Percentiles rank a stretch among this genome's conserved stretches.
phyloP scores from a whole-genome alignment of 139 green algal genomes.

The Micromonas pusilla region DNA sequence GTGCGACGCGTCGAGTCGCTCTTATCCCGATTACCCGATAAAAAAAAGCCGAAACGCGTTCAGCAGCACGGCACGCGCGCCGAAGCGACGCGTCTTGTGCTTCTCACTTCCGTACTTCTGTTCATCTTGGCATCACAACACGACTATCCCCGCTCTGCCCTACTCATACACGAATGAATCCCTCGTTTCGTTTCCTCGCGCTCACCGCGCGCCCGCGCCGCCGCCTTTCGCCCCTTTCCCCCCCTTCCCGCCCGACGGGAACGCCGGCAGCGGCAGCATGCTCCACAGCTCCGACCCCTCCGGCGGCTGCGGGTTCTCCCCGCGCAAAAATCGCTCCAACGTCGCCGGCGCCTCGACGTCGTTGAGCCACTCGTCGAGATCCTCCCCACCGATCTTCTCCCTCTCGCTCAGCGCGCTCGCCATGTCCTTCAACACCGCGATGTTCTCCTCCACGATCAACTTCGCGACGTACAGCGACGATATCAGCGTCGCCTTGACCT shows the following conservation, averaged over 20 bases:
- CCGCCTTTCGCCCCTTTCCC: not conserved
- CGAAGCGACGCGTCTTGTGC: no score
- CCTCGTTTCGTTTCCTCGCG: no score
- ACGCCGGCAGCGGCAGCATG: not conserved
- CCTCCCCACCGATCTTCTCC: conserved; percentile 28
- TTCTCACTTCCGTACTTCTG: no score
- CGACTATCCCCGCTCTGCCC: no score
- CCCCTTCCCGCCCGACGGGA: not conserved
- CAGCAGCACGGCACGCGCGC: no score
- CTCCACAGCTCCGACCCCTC: not conserved
- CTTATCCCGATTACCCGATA: no score
- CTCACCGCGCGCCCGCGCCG: not conserved
- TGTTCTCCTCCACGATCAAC: conserved; percentile 28
- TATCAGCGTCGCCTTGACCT: conserved; percentile 15
- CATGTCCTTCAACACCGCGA: conserved; percentile 24
- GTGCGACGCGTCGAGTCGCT: no score
- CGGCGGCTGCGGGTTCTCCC: not conserved
- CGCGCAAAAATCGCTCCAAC: conserved; percentile 3
- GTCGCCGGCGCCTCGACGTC: not conserved
- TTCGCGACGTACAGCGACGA: conserved; percentile 30
- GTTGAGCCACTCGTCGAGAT: conserved; percentile 22
- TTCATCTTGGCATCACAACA: no score
- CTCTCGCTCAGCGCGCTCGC: not conserved
- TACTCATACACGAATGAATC: no score
- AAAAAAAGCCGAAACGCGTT: no score